Conservation (phyloP, 371 early-diverging fungal species). For the Rhizopus microsporus region DNA sequence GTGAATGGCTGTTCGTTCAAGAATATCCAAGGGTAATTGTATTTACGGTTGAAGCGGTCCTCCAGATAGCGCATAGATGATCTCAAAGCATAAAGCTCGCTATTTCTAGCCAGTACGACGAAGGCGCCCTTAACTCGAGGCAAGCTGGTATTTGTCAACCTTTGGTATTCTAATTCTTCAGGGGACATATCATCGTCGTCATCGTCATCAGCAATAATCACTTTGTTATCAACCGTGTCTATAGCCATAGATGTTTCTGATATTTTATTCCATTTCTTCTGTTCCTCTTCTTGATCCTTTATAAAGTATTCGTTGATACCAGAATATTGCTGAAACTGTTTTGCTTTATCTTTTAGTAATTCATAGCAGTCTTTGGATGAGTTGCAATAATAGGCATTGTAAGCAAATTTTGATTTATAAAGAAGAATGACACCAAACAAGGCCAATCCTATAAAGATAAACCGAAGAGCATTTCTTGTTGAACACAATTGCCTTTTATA, state of each 20-base stretch:
- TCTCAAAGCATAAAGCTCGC: conserved; percentile 70
- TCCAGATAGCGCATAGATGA: conserved; percentile 77
- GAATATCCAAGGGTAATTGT: conserved; percentile 90
- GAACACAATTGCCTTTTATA: conserved; percentile 14
- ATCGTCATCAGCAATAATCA: background rate
- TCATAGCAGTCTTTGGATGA: conserved; percentile 28
- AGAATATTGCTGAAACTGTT: conserved; percentile 10
- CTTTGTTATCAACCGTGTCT: background rate
- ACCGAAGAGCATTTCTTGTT: conserved; percentile 14
- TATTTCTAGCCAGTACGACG: conserved; percentile 71
- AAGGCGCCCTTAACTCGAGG: conserved; percentile 59
- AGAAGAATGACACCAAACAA: background rate
- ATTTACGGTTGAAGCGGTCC: conserved; percentile 79
- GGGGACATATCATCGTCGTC: background rate
- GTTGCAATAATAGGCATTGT: conserved; percentile 15
- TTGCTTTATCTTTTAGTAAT: conserved; percentile 22
- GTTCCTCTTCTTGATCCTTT: background rate
- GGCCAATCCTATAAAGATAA: background rate
- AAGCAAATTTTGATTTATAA: conserved; percentile 5
- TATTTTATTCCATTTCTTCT: background rate
- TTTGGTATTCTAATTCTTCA: conserved; percentile 25
- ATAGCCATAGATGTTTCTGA: background rate
- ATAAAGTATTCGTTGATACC: background rate
- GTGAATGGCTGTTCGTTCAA: conserved; percentile 84
- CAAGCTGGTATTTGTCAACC: conserved; percentile 19